Evolutionary conservation across 1,284 basidiomycete species (phyloP).

Genomic region (Austroboletus rostrupii): DNA sequence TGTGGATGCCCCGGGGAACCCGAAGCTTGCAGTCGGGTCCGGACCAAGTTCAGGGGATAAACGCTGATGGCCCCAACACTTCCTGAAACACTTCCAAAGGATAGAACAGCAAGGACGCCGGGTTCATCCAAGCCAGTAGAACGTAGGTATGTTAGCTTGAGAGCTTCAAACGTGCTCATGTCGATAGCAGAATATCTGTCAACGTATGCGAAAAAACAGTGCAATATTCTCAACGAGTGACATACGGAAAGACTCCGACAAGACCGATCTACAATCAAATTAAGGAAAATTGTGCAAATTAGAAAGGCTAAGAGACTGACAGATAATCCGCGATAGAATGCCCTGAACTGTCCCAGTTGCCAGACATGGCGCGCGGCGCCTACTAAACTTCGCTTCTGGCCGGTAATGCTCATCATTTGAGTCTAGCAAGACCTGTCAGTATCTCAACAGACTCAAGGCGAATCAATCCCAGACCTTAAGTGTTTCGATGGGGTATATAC

Average conservation of each 20-base stretch:
- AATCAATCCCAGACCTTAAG: slow-evolving; percentile 54
- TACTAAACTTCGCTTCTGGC: slow-evolving; percentile 56
- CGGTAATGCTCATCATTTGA: slow-evolving; percentile 88
- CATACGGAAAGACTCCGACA: slow-evolving; percentile 85
- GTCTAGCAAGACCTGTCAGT: slow-evolving; percentile 48
- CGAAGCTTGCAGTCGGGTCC: slow-evolving; percentile 93
- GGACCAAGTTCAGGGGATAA: slow-evolving; percentile 89
- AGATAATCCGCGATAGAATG: slow-evolving; percentile 89
- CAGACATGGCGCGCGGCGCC: slow-evolving; percentile 66
- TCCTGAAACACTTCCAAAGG: slow-evolving; percentile 87
- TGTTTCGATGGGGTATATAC: slow-evolving; percentile 87
- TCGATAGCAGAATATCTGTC: slow-evolving; percentile 83
- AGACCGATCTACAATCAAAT: slow-evolving; percentile 67
- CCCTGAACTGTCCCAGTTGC: slow-evolving; percentile 76
- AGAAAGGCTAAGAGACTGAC: slow-evolving; percentile 45
- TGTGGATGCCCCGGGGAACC: slow-evolving; percentile 92
- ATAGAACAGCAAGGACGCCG: slow-evolving; percentile 75
- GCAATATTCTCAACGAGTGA: slow-evolving; percentile 3
- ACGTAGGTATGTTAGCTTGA: slow-evolving; percentile 79
- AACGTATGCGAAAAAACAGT: slow-evolving; percentile 1
- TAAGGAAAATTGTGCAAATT: slow-evolving; percentile 10
- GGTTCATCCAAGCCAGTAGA: slow-evolving; percentile 83
- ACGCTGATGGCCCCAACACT: slow-evolving; percentile 90
- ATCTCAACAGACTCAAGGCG: slow-evolving; percentile 1
- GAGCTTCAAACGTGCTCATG: slow-evolving; percentile 92